Percentiles rank a stretch among this genome's conserved stretches.
These are phyloP conservation scores for Rhinocladiella mackenziei DNA, from an alignment of 2,329 filamentous ascomycete species.

Conservation along the genomic window DNA sequence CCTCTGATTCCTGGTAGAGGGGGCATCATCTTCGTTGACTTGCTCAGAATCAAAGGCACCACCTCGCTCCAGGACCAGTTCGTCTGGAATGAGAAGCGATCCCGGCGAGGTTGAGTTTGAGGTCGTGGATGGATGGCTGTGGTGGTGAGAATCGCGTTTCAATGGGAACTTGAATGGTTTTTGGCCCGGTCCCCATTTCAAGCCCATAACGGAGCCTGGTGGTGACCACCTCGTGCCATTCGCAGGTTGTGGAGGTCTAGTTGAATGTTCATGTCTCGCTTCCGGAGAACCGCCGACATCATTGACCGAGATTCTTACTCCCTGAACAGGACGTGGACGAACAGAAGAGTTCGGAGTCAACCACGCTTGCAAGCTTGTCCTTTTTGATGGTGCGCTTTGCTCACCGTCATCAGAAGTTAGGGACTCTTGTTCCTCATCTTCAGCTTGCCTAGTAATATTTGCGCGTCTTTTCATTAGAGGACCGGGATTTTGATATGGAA, in stretches of 20 bases:
- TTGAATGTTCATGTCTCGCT: not conserved
- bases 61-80: too few species aligned
- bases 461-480: constrained; percentile 15
- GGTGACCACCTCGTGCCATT: not conserved
- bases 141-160: constrained; percentile 14
- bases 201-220: constrained; percentile 13
- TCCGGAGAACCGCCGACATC: not conserved
- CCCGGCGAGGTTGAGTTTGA: constrained; percentile 6
- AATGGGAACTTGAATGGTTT: constrained; percentile 19
- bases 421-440: not conserved
- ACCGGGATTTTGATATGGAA: constrained; percentile 21
- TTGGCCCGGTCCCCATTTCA: constrained; percentile 9
- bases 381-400: not conserved
- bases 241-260: not conserved
- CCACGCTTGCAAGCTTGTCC: constrained; percentile 12
- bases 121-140: constrained; percentile 3
- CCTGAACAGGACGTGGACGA: not conserved
- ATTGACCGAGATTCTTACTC: not conserved
- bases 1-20: too few species aligned
- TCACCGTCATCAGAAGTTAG: not conserved
- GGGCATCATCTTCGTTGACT: too few species aligned
- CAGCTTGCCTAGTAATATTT: not conserved
- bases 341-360: constrained; percentile 9
- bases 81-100: too few species aligned
- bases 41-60: too few species aligned